These are phyloP conservation scores for Ogataea glucozyma DNA, from an alignment of 805 yeast genomes.

Conservation along the genomic window DNA sequence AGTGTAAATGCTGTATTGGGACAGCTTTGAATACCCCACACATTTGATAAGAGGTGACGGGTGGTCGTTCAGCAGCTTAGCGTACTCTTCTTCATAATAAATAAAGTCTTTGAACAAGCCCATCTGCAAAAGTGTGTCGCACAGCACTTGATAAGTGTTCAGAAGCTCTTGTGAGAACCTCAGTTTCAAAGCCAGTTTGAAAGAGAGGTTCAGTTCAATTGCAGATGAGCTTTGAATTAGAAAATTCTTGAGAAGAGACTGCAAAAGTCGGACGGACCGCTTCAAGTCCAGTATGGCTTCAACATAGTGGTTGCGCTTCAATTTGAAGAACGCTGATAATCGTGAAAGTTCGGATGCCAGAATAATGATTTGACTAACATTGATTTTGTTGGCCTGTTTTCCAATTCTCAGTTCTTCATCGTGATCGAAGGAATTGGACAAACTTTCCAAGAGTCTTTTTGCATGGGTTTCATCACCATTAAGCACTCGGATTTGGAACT, in stretches of 20 bases:
- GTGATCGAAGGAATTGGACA: conserved; percentile 29
- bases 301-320: conserved; percentile 22
- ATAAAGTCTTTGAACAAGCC: conserved; percentile 63
- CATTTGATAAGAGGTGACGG: conserved; percentile 31
- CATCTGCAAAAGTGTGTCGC: conserved; percentile 43
- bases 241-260: conserved; percentile 51
- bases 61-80: conserved; percentile 36
- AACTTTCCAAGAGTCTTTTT: conserved; percentile 26
- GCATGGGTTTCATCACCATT: conserved; percentile 27
- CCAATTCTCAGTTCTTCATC: conserved; percentile 35
- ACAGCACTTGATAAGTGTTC: conserved; percentile 40
- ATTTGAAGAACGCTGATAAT: conserved; percentile 32
- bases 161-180: conserved; percentile 36
- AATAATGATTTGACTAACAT: conserved; percentile 22
- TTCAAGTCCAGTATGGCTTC: conserved; percentile 44
- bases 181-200: conserved; percentile 34
- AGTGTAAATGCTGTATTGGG: conserved; percentile 27
- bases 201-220: conserved; percentile 24
- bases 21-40: conserved; percentile 19
- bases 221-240: conserved; percentile 18
- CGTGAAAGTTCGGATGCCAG: conserved; percentile 40
- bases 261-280: conserved; percentile 50
- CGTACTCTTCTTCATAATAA: conserved; percentile 53
- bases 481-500: conserved; percentile 33
- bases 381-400: conserved; percentile 22